Base-by-base conservation (phyloP, 352 stramenopile genomes). In the Globisporangium acanthophoron region DNA sequence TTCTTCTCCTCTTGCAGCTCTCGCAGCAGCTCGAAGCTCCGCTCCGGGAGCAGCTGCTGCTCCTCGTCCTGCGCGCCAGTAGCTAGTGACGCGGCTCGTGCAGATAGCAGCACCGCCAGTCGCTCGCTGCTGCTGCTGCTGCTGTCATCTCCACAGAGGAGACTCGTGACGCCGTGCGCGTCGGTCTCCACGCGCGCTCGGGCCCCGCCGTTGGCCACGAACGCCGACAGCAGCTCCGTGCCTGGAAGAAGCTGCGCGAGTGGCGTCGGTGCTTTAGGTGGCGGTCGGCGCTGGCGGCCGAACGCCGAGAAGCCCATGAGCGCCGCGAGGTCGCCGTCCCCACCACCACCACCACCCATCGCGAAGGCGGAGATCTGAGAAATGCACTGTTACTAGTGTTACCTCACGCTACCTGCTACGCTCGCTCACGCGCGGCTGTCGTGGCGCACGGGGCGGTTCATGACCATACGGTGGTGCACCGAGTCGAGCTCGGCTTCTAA, bases 401-500 rank as follows among this genome's bases (percentile, higher is more conserved):
- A 48, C 43, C 21, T 27, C 6, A 6, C 18, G 21, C 43, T 18
- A 41, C 21, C n/a, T 13, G 20, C n/a, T 11, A 27, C 24, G 24
- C 24, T 27, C 5, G 33, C 48, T 50, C 59, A 47, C 44, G 39
- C 39, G 13, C 58, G 59, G 48, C 54, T 65, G 50, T 57, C 59
- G 20, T 65, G 52, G 24, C 59, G 53, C 8, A 18, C 39, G 11
- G 27, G 46, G 16, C 64, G 64, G 33, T 60, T 57, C 56, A 65
- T 56, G 0, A 54, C 47, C 48, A 76, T 56, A 29, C 77, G 77
- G 39, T 87, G 70, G 33, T 90, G 66, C 12, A 90, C 56, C 21
- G 79, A 87, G 61, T 88, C 77, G 27, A 94, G 63, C 54, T 94
- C 80, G 6, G 80, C 78, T 44, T 95, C 85, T 4, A 95, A 70